Conservation (phyloP, 345 rosid genomes). For the Boechera stricta region DNA sequence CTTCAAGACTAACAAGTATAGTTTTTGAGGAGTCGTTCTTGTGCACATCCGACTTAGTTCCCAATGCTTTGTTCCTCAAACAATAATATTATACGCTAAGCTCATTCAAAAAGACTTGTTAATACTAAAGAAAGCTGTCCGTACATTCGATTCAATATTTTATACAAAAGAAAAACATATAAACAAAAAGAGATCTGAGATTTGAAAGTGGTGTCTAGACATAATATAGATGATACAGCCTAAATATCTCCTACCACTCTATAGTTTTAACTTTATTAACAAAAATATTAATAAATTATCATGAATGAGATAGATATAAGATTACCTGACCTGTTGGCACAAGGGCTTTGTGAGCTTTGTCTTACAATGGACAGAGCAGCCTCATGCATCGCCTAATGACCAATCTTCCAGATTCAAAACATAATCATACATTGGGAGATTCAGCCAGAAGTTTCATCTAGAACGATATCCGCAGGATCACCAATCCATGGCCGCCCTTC, state of each 20-base stretch:
- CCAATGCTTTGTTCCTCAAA: background rate
- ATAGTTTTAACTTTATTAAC: slow-evolving; percentile 48
- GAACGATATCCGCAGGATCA: slow-evolving; percentile 91
- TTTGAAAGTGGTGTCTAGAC: slow-evolving; percentile 35
- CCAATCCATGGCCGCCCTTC: slow-evolving; percentile 98
- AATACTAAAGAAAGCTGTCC: slow-evolving; percentile 29
- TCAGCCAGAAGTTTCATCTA: slow-evolving; percentile 59
- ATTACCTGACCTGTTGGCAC: slow-evolving; percentile 36
- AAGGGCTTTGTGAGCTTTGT: slow-evolving; percentile 40
- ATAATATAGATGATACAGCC: slow-evolving; percentile 44
- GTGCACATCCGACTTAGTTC: background rate
- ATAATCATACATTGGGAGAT: slow-evolving; percentile 25
- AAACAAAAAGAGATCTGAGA: slow-evolving; percentile 36
- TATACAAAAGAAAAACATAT: slow-evolving; percentile 40
- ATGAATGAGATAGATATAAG: slow-evolving; percentile 30
- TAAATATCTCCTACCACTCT: slow-evolving; percentile 46
- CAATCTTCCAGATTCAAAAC: slow-evolving; percentile 42
- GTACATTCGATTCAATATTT: slow-evolving; percentile 42
- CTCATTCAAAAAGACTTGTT: slow-evolving; percentile 32
- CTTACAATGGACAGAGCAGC: slow-evolving; percentile 39
- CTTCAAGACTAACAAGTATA: too few relatives aligned
- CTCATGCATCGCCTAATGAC: slow-evolving; percentile 36
- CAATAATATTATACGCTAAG: background rate
- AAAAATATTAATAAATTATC: slow-evolving; percentile 45
- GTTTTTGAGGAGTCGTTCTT: background rate